Evolutionary conservation across 2,329 filamentous ascomycete species (phyloP).

Genomic region (Phoma sp.): DNA sequence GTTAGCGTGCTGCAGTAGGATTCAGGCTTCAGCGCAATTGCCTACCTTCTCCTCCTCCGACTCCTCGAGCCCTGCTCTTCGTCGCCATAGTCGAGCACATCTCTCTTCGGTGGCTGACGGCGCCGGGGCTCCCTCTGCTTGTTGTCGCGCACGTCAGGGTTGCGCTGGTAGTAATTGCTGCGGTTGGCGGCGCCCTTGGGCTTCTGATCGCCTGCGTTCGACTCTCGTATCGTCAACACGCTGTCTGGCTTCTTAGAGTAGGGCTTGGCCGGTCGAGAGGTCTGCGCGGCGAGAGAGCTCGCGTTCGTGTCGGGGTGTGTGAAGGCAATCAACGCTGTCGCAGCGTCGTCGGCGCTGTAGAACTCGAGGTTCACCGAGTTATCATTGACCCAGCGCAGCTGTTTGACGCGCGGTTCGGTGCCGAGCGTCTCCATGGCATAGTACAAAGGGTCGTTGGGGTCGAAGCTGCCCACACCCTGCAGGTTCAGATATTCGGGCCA

Average conservation of each 20-base stretch:
- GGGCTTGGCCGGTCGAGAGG: conserved; percentile 70
- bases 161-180: conserved; percentile 90
- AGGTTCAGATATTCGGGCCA: conserved; percentile 77
- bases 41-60: conserved; percentile 31
- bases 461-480: conserved; percentile 80
- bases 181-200: conserved; percentile 75
- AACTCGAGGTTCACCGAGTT: conserved; percentile 87
- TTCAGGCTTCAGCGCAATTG: neutral
- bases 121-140: conserved; percentile 56
- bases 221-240: conserved; percentile 73
- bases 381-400: conserved; percentile 94
- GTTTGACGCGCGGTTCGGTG: conserved; percentile 59
- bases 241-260: conserved; percentile 72
- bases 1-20: conserved; percentile 29
- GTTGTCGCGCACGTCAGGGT: conserved; percentile 76
- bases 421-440: conserved; percentile 74
- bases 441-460: conserved; percentile 76
- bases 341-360: conserved; percentile 59
- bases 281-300: conserved; percentile 59
- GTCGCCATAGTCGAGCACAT: conserved; percentile 40
- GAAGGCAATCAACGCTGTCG: conserved; percentile 60
- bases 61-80: conserved; percentile 31
- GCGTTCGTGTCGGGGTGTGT: conserved; percentile 55
- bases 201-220: conserved; percentile 79
- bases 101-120: conserved; percentile 52